Evolutionary conservation across 2,329 filamentous ascomycete genomes (phyloP), one percentile per base, ranked within the genome.

Genomic region (Fusarium sp.): DNA sequence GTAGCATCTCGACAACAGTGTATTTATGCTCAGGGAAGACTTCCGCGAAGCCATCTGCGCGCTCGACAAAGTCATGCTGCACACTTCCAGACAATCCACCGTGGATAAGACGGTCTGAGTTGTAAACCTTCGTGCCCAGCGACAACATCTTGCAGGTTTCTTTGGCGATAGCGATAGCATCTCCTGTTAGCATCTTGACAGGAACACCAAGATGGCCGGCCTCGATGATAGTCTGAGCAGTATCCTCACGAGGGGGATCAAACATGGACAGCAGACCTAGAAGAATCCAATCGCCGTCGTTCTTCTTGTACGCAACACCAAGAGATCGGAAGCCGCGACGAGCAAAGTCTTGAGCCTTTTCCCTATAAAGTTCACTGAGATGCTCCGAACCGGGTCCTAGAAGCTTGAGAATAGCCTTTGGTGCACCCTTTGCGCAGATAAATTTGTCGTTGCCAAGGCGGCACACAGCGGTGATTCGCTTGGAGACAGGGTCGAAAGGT

Each of bases 261-360:
- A 70, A 70, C 67, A 70, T 70, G 1, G 66, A 70, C 1, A 70
- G 18, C 1, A 70, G 4, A 0, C 67, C 67, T 2, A 70, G 4
- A 3, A 70, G 49, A 7, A 70, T 7, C 67, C 67, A 70, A 4
- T 67, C 53, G 1, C 67, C 44, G 1, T 70, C 61, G 3, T 70
- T 70, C 56, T 70, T 70, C 7, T 70, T 70, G 6, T 70, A 70
- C 0, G 67, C 67, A 5, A 70, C 67, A n/a, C 67, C 67, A 0
- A 70, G 45, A 10, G 67, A 67, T 0, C 67, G 61, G 12, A 70
- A 70, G 1, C 67, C 67, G 2, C 67, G 24, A 8, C 61, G 52
- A 4, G 67, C 67, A 45, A 70, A 70, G 2, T 70, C 67, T 1
- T 70, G 67, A 0, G 67, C 67, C 4, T 70, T 70, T 5, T 70